Evolutionary conservation across 495 filamentous ascomycete species (phyloP).

Genomic region (Rhypophila decipiens): DNA sequence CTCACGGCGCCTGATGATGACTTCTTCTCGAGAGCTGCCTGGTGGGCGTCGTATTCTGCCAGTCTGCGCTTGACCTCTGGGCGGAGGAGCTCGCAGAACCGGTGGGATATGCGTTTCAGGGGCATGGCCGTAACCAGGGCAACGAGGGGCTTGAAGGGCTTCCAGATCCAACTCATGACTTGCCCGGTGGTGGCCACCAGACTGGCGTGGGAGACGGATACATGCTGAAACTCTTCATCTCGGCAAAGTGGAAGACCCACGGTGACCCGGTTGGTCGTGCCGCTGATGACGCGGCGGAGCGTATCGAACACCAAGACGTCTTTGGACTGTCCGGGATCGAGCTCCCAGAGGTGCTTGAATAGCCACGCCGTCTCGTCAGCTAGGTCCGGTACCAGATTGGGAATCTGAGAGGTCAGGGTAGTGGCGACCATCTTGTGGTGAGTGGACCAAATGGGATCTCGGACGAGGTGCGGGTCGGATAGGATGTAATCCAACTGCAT

Average conservation of each 20-base stretch:
- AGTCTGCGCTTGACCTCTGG: not conserved
- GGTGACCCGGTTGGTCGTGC: not conserved
- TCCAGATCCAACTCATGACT: no score
- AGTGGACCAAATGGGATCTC: no score
- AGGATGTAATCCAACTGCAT: no score
- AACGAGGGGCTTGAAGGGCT: not conserved
- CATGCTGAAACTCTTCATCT: not conserved
- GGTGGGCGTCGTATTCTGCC: not conserved
- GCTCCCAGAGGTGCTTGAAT: not conserved
- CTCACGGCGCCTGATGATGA: no score
- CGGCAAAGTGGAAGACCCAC: not conserved
- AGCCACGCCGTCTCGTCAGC: not conserved
- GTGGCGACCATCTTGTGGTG: not conserved
- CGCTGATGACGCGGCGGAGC: not conserved
- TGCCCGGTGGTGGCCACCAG: not conserved
- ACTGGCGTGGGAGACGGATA: not conserved
- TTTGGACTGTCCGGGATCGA: not conserved
- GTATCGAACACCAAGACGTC: not conserved
- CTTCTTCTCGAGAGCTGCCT: not conserved
- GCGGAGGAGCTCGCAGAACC: not conserved
- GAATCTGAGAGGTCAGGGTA: not conserved
- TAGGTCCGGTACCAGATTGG: not conserved
- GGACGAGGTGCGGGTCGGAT: no score
- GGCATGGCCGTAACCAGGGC: not conserved
- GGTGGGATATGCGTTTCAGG: not conserved